A percentile compares a stretch with the other conserved stretches of the same genome.
phyloP scores from a whole-genome alignment of 2,329 filamentous ascomycete genomes.

The Aspergillus novoparasiticus region DNA sequence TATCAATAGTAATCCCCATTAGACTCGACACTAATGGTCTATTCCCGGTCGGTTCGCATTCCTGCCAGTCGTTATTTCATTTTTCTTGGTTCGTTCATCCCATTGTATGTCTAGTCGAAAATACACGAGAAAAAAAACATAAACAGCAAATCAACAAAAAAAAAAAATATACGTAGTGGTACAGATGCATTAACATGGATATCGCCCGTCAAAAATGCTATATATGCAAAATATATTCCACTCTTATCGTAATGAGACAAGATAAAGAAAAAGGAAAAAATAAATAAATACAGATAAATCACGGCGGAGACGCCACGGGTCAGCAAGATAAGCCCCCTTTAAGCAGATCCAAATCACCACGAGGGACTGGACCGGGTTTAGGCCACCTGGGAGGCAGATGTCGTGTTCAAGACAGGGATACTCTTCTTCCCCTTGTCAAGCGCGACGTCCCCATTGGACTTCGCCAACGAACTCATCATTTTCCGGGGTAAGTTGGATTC shows the following conservation, averaged over 20 bases:
- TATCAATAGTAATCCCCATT: constrained; percentile 22
- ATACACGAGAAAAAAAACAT: too few relatives aligned
- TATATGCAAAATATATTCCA: not conserved
- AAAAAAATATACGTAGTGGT: too few relatives aligned
- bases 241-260: not conserved
- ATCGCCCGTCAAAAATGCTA: not conserved
- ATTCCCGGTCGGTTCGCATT: not conserved
- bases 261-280: not conserved
- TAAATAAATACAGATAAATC: not conserved
- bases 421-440: constrained; percentile 26
- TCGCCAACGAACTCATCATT: constrained; percentile 25
- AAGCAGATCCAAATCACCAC: not conserved
- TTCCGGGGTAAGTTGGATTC: constrained; percentile 32
- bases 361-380: constrained; percentile 4
- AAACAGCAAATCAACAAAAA: too few relatives aligned
- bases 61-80: not conserved
- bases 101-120: not conserved
- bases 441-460: constrained; percentile 29
- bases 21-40: constrained; percentile 6
- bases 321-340: not conserved
- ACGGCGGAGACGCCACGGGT: not conserved
- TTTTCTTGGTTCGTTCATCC: not conserved
- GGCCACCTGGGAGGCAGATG: constrained; percentile 25
- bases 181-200: not conserved
- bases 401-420: constrained; percentile 11